Conservation (phyloP, 2,329 filamentous ascomycete genomes). For the Epichloe typhina region DNA sequence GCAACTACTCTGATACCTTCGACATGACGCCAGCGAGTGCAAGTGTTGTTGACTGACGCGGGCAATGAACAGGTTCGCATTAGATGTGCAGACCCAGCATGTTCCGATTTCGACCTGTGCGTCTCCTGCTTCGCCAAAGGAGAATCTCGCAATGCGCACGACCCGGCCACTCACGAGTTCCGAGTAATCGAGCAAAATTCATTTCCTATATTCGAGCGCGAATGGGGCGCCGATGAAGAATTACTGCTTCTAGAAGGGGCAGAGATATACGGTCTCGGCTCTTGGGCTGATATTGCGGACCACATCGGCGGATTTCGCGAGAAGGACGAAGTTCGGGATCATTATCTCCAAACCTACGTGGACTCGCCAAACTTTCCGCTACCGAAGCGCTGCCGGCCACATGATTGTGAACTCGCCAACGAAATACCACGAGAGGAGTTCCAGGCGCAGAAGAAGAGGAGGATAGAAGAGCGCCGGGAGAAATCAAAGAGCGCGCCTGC, state of each 20-base stretch:
- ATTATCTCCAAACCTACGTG: conserved; percentile 82
- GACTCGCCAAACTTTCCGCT: conserved; percentile 75
- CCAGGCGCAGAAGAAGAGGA: conserved; percentile 78
- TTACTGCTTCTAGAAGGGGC: conserved; percentile 84
- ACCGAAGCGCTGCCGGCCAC: conserved; percentile 71
- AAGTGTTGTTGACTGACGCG: conserved; percentile 7
- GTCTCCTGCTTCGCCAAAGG: conserved; percentile 87
- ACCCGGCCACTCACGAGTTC: conserved; percentile 75
- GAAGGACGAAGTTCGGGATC: conserved; percentile 91
- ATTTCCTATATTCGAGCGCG: conserved; percentile 85
- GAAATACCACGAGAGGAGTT: conserved; percentile 83
- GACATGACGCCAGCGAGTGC: background rate
- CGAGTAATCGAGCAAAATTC: conserved; percentile 97
- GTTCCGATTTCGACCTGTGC: conserved; percentile 92
- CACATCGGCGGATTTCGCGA: conserved; percentile 91
- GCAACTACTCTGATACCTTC: conserved; percentile 1
- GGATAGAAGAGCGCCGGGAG: conserved; percentile 87
- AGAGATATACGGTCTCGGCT: conserved; percentile 90
- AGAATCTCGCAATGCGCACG: conserved; percentile 67
- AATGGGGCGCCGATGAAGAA: conserved; percentile 97
- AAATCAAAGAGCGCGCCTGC: conserved; percentile 72
- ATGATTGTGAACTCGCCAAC: conserved; percentile 66
- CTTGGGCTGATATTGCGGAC: conserved; percentile 95
- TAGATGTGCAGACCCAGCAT: conserved; percentile 69
- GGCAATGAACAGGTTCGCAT: conserved; percentile 63